These are phyloP conservation scores for Chaetomiaceae sp. DNA, from an alignment of 2,329 filamentous ascomycete species.

Conservation along the genomic window DNA sequence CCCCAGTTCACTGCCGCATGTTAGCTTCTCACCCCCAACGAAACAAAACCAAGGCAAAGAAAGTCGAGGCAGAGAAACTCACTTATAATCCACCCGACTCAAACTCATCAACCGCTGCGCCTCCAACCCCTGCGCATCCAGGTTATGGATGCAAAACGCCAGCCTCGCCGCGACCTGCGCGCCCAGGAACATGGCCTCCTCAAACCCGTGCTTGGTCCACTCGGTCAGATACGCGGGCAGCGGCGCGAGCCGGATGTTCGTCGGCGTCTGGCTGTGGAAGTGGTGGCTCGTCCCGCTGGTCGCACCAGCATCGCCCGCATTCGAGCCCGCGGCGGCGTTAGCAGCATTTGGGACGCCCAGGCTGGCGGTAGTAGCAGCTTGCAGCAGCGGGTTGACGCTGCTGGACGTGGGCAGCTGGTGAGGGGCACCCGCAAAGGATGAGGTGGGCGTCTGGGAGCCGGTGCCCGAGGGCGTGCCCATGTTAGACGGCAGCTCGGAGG, in stretches of 20 bases:
- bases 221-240: constrained; percentile 83
- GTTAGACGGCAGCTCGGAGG: constrained; percentile 90
- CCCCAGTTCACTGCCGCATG: constrained; percentile 43
- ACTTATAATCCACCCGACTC: constrained; percentile 59
- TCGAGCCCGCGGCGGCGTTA: constrained; percentile 31
- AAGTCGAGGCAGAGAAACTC: constrained; percentile 31
- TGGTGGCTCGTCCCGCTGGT: constrained; percentile 44
- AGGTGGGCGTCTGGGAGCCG: constrained; percentile 83
- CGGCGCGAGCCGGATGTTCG: constrained; percentile 71
- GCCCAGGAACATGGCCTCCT: constrained; percentile 83
- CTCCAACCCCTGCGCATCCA: constrained; percentile 49
- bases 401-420: constrained; percentile 49
- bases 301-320: constrained; percentile 37
- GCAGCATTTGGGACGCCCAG: constrained; percentile 42
- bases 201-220: constrained; percentile 76
- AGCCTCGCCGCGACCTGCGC: constrained; percentile 74
- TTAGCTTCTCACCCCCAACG: too few species aligned
- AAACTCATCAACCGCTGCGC: constrained; percentile 53
- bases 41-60: background rate
- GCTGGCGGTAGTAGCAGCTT: constrained; percentile 77
- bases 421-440: constrained; percentile 48
- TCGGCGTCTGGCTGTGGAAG: constrained; percentile 69
- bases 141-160: constrained; percentile 55
- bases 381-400: constrained; percentile 79
- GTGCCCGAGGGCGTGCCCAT: constrained; percentile 87